phyloP scores from a whole-genome alignment of 2,329 filamentous ascomycete genomes.

The Harringtonia lauricola region DNA sequence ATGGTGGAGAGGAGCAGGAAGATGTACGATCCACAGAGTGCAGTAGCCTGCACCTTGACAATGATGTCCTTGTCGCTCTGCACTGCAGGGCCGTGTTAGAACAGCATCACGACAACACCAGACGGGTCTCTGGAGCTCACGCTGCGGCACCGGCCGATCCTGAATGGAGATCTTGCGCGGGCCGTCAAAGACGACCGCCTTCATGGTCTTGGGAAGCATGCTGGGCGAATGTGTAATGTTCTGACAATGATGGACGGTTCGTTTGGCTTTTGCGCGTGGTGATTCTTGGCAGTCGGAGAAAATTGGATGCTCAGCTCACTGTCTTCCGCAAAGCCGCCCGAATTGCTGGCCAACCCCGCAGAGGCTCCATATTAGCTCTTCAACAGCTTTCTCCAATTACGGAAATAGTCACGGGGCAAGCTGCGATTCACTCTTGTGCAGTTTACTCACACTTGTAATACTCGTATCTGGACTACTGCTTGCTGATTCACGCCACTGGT shows the following conservation, averaged over 20 bases:
- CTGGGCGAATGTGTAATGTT: background rate
- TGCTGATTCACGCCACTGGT: too few relatives aligned
- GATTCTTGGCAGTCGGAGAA: background rate
- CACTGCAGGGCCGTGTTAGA: too few relatives aligned
- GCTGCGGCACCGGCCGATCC: slow-evolving; percentile 65
- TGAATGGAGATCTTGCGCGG: slow-evolving; percentile 65
- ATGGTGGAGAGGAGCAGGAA: background rate
- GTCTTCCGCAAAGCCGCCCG: too few relatives aligned
- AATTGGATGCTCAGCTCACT: background rate
- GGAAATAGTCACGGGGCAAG: too few relatives aligned
- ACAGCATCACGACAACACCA: too few relatives aligned
- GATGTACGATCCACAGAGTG: slow-evolving; percentile 75
- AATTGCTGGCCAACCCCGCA: too few relatives aligned
- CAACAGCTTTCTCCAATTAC: too few relatives aligned
- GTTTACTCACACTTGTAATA: too few relatives aligned
- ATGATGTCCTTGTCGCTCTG: slow-evolving; percentile 64
- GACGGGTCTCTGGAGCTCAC: too few relatives aligned
- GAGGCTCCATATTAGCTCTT: too few relatives aligned
- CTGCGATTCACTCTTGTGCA: too few relatives aligned
- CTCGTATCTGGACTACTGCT: too few relatives aligned
- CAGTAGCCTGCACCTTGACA: slow-evolving; percentile 72
- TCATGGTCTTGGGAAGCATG: slow-evolving; percentile 50
- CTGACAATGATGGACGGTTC: background rate
- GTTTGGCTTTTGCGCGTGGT: background rate
- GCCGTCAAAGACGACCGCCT: slow-evolving; percentile 79